A percentile compares a stretch with the other conserved stretches of the same genome.
Conservation (phyloP, 805 yeast species). For the Suhomyces sp. region DNA sequence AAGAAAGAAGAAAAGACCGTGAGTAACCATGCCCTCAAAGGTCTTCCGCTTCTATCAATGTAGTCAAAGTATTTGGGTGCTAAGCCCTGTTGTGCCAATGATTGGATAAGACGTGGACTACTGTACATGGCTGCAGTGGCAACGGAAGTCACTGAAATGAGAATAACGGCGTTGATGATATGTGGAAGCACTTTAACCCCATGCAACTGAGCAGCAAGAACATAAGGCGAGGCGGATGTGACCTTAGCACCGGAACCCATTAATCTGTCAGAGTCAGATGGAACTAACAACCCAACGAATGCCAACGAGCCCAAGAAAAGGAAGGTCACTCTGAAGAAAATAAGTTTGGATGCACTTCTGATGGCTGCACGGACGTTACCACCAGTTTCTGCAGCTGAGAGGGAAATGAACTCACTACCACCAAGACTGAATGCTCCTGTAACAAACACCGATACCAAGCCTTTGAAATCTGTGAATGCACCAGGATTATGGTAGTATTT, state of each 20-base stretch:
- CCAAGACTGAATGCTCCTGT: constrained; percentile 34
- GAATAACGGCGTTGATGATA: constrained; percentile 31
- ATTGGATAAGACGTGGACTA: constrained; percentile 22
- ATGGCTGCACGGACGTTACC: constrained; percentile 20
- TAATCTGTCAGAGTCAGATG: constrained; percentile 28
- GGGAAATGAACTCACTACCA: constrained; percentile 32
- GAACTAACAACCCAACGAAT: constrained; percentile 38
- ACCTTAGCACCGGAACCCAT: constrained; percentile 29
- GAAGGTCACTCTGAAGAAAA: constrained; percentile 23
- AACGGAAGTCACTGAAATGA: constrained; percentile 30
- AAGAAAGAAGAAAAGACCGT: constrained; percentile 21
- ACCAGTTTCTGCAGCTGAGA: constrained; percentile 28
- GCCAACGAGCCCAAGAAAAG: constrained; percentile 27
- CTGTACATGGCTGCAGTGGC: constrained; percentile 32
- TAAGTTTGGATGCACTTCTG: constrained; percentile 23
- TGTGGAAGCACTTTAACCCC: constrained; percentile 27
- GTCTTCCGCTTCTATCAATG: constrained; percentile 26
- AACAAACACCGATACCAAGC: constrained; percentile 27
- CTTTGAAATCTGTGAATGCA: constrained; percentile 27
- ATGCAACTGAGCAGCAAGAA: constrained; percentile 26
- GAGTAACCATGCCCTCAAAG: constrained; percentile 25
- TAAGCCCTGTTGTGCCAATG: constrained; percentile 26
- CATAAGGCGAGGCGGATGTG: constrained; percentile 26
- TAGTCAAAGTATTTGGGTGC: constrained; percentile 27
- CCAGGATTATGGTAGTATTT: constrained; percentile 33